Evolutionary conservation across 768 basidiomycete species (phyloP).

Genomic region (Leccinum arenicola): DNA sequence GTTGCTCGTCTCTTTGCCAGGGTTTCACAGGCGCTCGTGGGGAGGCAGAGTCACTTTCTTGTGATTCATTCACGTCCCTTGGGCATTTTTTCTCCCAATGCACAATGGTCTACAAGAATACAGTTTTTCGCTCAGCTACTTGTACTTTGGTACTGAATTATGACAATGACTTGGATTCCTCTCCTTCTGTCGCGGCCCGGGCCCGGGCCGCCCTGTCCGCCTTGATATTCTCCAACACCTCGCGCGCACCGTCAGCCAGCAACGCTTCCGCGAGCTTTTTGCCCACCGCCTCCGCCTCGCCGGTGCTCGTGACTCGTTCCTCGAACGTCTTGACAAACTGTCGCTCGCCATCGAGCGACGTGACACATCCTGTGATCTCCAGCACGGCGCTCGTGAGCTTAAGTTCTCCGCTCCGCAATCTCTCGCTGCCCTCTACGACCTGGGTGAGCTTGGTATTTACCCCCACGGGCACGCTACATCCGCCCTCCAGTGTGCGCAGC

Average conservation of each 20-base stretch:
- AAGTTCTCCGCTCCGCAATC: conserved; percentile 30
- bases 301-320: conserved; percentile 46
- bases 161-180: conserved; percentile 15
- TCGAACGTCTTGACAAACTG: conserved; percentile 69
- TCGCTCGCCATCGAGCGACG: conserved; percentile 67
- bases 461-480: conserved; percentile 96
- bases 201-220: conserved; percentile 53
- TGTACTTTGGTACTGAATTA: background rate
- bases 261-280: conserved; percentile 60
- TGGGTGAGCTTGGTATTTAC: conserved; percentile 52
- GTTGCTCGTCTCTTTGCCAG: conserved; percentile 39
- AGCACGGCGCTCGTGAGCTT: conserved; percentile 41
- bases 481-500: conserved; percentile 89
- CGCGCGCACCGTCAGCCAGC: conserved; percentile 67
- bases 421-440: conserved; percentile 29
- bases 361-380: conserved; percentile 78
- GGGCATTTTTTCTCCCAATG: conserved; percentile 14
- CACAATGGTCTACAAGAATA: conserved; percentile 27
- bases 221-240: conserved; percentile 84
- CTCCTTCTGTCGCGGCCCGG: conserved; percentile 37
- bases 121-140: conserved; percentile 7
- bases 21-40: conserved; percentile 67
- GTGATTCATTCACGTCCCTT: conserved; percentile 20
- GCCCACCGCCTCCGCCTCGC: conserved; percentile 72
- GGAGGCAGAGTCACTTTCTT: conserved; percentile 49